These are phyloP conservation scores for Panicum virgatum DNA, from an alignment of 202 grass and related monocot genomes.

Conservation along the genomic window DNA sequence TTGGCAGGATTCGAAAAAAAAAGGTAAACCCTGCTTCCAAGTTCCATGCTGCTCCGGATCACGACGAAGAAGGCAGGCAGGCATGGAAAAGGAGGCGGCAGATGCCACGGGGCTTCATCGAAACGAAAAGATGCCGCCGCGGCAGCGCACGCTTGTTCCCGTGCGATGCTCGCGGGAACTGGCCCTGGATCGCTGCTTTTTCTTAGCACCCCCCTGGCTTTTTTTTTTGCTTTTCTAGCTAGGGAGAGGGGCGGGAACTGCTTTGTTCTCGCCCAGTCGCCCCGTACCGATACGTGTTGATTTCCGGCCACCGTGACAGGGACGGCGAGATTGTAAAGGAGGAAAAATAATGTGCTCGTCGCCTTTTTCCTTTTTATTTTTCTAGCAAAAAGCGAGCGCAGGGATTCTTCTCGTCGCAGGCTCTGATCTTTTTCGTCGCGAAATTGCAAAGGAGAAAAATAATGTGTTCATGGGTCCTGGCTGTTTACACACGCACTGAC, in stretches of 20 bases:
- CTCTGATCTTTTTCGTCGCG: no score
- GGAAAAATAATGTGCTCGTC: no score
- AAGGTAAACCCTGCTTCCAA: no score
- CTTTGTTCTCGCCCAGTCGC: neutral
- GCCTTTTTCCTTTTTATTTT: neutral
- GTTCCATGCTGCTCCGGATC: neutral
- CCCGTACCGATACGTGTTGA: slow-evolving; percentile 21
- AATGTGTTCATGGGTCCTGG: neutral
- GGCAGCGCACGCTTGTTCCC: slow-evolving; percentile 16
- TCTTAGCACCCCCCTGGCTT: neutral
- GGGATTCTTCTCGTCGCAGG: no score
- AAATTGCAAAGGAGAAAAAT: no score
- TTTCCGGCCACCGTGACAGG: neutral
- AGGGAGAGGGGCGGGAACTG: neutral
- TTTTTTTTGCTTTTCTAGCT: slow-evolving; percentile 23
- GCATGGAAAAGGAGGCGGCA: neutral
- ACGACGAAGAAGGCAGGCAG: neutral
- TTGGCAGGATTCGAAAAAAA: no score
- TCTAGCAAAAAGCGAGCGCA: neutral
- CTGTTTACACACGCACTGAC: neutral
- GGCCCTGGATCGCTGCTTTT: slow-evolving; percentile 24
- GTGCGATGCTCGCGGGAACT: neutral
- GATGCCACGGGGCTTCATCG: neutral
- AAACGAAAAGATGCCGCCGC: neutral
- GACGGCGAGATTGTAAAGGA: neutral